phyloP scores from a whole-genome alignment of 2,329 filamentous ascomycete species.

The Acephala macrosclerotiorum region DNA sequence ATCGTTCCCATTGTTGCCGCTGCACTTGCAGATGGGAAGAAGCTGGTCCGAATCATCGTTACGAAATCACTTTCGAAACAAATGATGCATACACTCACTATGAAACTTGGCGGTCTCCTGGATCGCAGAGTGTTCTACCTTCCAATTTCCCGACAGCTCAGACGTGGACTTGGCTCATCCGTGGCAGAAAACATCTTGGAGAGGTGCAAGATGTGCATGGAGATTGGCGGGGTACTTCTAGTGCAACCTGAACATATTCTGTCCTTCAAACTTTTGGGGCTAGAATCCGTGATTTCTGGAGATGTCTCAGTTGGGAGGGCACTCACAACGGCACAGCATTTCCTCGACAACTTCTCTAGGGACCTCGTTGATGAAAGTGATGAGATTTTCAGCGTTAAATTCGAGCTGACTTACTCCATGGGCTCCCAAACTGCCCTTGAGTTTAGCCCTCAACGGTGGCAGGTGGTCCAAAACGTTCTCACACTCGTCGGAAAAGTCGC shows the following conservation, averaged over 20 bases:
- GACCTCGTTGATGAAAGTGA: conserved; percentile 73
- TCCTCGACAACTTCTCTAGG: conserved; percentile 52
- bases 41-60: conserved; percentile 65
- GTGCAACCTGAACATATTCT: conserved; percentile 70
- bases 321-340: conserved; percentile 52
- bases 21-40: conserved; percentile 56
- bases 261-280: conserved; percentile 68
- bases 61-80: conserved; percentile 67
- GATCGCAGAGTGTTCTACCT: conserved; percentile 61
- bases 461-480: conserved; percentile 57
- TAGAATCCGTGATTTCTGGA: conserved; percentile 54
- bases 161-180: conserved; percentile 43
- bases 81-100: conserved; percentile 62
- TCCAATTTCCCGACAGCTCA: conserved; percentile 63
- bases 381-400: conserved; percentile 66
- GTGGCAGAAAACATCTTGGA: conserved; percentile 41
- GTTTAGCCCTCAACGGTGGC: conserved; percentile 63
- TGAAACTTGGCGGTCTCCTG: conserved; percentile 62
- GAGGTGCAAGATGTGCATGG: conserved; percentile 55
- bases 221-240: conserved; percentile 61
- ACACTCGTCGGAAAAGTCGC: too few relatives aligned
- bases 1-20: conserved; percentile 71
- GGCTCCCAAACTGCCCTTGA: conserved; percentile 60
- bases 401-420: conserved; percentile 70
- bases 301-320: conserved; percentile 41